Conservation (phyloP, 345 rosid genomes). For the Brassica cretica region DNA sequence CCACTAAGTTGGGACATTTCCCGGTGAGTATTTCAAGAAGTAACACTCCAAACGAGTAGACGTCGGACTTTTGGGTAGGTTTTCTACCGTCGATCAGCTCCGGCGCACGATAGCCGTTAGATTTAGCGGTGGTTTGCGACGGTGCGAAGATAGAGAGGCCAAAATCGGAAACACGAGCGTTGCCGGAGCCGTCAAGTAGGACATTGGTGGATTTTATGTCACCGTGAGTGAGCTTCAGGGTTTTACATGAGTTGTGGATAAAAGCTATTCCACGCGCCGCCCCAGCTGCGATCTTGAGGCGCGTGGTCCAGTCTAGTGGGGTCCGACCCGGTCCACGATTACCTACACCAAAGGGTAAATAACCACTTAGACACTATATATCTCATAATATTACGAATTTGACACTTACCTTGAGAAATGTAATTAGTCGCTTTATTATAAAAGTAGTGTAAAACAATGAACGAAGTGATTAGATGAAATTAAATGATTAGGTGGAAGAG, state of each 20-base stretch:
- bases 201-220: slow-evolving; percentile 83
- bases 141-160: slow-evolving; percentile 61
- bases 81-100: slow-evolving; percentile 54
- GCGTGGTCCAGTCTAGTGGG: slow-evolving; percentile 85
- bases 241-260: slow-evolving; percentile 70
- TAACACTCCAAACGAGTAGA: slow-evolving; percentile 80
- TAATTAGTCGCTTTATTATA: slow-evolving; percentile 14
- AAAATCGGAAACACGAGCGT: slow-evolving; percentile 68
- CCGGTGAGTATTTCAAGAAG: slow-evolving; percentile 77
- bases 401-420: slow-evolving; percentile 12
- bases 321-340: slow-evolving; percentile 90
- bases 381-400: not conserved
- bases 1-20: slow-evolving; percentile 64
- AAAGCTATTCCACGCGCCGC: slow-evolving; percentile 80
- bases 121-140: slow-evolving; percentile 40
- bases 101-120: slow-evolving; percentile 78
- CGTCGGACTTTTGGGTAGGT: slow-evolving; percentile 66
- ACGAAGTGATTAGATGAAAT: not conserved
- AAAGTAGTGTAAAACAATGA: not conserved
- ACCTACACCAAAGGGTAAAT: slow-evolving; percentile 45
- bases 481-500: slow-evolving; percentile 2
- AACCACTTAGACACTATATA: not conserved
- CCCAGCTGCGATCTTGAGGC: slow-evolving; percentile 78
- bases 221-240: slow-evolving; percentile 78
- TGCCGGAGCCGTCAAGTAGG: slow-evolving; percentile 65